Evolutionary conservation across 2,329 filamentous ascomycete genomes (phyloP), one percentile per base, ranked within the genome.

Genomic region (Orbilia oligospora): DNA sequence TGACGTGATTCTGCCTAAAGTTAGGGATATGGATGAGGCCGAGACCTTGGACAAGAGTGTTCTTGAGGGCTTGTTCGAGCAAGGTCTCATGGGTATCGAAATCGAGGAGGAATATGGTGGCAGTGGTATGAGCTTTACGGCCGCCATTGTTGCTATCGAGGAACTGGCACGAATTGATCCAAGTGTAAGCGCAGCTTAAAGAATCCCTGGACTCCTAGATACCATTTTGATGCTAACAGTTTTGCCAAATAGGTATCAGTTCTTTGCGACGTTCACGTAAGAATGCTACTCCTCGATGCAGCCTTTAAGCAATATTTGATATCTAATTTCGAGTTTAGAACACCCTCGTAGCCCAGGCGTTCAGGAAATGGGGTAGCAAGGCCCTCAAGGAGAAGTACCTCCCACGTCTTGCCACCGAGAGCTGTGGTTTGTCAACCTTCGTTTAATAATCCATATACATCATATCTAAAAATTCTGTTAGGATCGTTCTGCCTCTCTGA

Each of bases 41-140:
- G 96, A 99, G 87, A 86, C 88, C 73, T 98, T 99, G 96, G 96
- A 98, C 84, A 91, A 93, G 0, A 84, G 88, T 0, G 86, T 99
- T 6, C 92, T 99, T 5, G 94, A 97, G 87, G 92, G 96, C 86
- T 89, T 97, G 66, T 99, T 99, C 83, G 96, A 99, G 87, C 94
- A 98, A 84, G 96, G 96, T 0, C 87, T 99, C 63, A 99, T 99
- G 96, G 92, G 94, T 80, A 89, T 99, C 80, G 96, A 99, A 87
- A 97, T 99, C 73, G 95, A 96, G 16, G 96, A 99, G 85, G 94
- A 97, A 85, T 99, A 91, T 84, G 96, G 96, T 78, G 96, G 96
- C 79, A 93, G 95, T 0, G 96, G 94, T 82, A 98, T 99, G 96
- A 97, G 97, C 89, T 99, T 99, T 86, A 98, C 96, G 0, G 87